Percentiles rank a stretch among this genome's conserved stretches.
These are phyloP conservation scores for Eucalyptus victrix DNA, from an alignment of 345 rosid genomes.

Conservation along the genomic window DNA sequence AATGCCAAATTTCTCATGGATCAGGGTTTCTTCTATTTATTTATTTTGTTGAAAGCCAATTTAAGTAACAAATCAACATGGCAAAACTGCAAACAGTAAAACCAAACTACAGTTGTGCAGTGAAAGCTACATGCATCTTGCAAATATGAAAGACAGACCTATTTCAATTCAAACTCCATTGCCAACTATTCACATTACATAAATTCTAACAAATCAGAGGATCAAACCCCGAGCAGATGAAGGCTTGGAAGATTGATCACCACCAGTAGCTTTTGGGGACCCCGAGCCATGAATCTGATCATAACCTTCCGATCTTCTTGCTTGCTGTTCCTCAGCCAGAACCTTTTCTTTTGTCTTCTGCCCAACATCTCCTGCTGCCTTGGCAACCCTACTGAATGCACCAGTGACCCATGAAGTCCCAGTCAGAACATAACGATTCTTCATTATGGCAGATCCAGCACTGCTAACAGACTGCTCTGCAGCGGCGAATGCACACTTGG, in stretches of 20 bases:
- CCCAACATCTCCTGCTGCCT: constrained; percentile 84
- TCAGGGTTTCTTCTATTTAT: background rate
- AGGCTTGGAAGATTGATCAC: constrained; percentile 19
- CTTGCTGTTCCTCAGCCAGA: constrained; percentile 40
- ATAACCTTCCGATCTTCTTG: constrained; percentile 26
- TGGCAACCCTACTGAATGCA: constrained; percentile 64
- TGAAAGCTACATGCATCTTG: background rate
- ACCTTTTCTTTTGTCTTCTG: constrained; percentile 83
- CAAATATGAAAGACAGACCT: background rate
- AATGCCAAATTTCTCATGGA: background rate
- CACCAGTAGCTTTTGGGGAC: background rate
- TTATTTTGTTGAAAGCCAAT: background rate
- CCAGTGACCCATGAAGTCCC: constrained; percentile 81
- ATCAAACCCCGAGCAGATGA: constrained; percentile 36
- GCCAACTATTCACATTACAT: background rate
- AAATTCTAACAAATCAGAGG: constrained; percentile 12
- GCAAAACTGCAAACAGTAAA: background rate
- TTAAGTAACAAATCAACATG: background rate
- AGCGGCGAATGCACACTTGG: constrained; percentile 64
- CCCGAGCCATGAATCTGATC: constrained; percentile 1
- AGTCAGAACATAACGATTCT: constrained; percentile 68
- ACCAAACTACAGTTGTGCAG: background rate
- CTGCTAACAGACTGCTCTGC: constrained; percentile 82
- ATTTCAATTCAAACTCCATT: background rate
- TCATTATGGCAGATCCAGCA: constrained; percentile 81